A percentile compares a stretch with the other conserved stretches of the same genome.
Evolutionary conservation across 768 basidiomycete genomes (phyloP).

Genomic region (Hypsizygus marmoreus): DNA sequence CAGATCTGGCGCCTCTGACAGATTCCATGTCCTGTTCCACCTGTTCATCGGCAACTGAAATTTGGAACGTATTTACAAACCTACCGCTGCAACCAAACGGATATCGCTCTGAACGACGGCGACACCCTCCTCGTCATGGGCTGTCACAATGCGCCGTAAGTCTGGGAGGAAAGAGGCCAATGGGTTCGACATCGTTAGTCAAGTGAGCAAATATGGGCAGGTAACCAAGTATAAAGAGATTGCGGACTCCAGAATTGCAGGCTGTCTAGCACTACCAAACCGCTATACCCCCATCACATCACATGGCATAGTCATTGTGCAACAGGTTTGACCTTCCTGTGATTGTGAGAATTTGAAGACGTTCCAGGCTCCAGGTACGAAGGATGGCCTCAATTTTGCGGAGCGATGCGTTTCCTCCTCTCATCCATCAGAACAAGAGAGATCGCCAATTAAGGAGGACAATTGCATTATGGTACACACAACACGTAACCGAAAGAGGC

Average conservation of each 20-base stretch:
- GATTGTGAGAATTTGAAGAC: no score
- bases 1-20: slow-evolving; percentile 36
- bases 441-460: slow-evolving; percentile 5
- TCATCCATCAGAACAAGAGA: no score
- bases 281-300: slow-evolving; percentile 4
- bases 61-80: not conserved
- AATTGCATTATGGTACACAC: slow-evolving; percentile 17
- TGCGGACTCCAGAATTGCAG: slow-evolving; percentile 2
- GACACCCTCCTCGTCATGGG: slow-evolving; percentile 44
- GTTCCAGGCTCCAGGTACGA: no score
- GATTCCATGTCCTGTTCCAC: slow-evolving; percentile 33
- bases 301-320: slow-evolving; percentile 11
- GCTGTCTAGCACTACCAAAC: no score
- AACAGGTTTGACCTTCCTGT: slow-evolving; percentile 7
- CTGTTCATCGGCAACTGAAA: not conserved
- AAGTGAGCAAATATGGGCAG: slow-evolving; percentile 12
- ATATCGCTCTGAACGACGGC: slow-evolving; percentile 42
- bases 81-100: slow-evolving; percentile 29
- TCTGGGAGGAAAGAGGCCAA: slow-evolving; percentile 30
- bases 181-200: slow-evolving; percentile 27
- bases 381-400: no score
- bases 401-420: no score
- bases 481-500: slow-evolving; percentile 13
- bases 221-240: no score
- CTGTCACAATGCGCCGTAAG: slow-evolving; percentile 53